Conservation (phyloP, 495 filamentous ascomycete species). For the Podospora pseudopauciseta region DNA sequence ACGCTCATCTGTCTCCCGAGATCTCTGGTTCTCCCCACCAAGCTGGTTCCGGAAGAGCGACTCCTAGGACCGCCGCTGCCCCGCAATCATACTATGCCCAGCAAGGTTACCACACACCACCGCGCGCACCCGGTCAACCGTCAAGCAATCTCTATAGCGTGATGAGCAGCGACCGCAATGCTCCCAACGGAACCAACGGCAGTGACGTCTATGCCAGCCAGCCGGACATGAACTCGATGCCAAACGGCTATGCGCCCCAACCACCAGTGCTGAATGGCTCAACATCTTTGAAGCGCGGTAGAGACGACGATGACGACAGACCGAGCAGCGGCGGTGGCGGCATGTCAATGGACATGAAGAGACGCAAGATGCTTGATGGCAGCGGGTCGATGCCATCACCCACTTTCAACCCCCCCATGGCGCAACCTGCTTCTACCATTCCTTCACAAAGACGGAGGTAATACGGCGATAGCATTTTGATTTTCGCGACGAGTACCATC, state of each 20-base stretch:
- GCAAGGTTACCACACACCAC: slow-evolving; percentile 74
- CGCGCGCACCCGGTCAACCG: slow-evolving; percentile 59
- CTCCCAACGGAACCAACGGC: slow-evolving; percentile 59
- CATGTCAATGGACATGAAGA: slow-evolving; percentile 68
- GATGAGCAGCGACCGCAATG: slow-evolving; percentile 76
- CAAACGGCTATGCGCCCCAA: slow-evolving; percentile 54
- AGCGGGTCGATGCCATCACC: slow-evolving; percentile 38
- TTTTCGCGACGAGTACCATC: not conserved
- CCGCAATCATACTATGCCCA: slow-evolving; percentile 69
- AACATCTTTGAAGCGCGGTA: slow-evolving; percentile 52
- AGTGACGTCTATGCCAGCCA: slow-evolving; percentile 68
- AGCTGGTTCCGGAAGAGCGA: slow-evolving; percentile 79
- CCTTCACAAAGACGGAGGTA: slow-evolving; percentile 32
- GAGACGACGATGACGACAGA: slow-evolving; percentile 72
- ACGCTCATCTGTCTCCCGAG: slow-evolving; percentile 78
- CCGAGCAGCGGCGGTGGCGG: slow-evolving; percentile 57
- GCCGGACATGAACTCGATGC: slow-evolving; percentile 55
- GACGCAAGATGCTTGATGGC: slow-evolving; percentile 68
- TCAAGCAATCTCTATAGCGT: slow-evolving; percentile 86
- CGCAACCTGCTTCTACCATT: slow-evolving; percentile 42
- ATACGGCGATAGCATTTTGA: slow-evolving; percentile 3
- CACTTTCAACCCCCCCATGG: slow-evolving; percentile 45
- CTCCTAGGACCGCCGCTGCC: slow-evolving; percentile 69
- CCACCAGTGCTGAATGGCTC: slow-evolving; percentile 63
- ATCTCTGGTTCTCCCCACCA: slow-evolving; percentile 88